Conservation (phyloP, 1,139 yeast species). For the Ogataea hybrid region DNA sequence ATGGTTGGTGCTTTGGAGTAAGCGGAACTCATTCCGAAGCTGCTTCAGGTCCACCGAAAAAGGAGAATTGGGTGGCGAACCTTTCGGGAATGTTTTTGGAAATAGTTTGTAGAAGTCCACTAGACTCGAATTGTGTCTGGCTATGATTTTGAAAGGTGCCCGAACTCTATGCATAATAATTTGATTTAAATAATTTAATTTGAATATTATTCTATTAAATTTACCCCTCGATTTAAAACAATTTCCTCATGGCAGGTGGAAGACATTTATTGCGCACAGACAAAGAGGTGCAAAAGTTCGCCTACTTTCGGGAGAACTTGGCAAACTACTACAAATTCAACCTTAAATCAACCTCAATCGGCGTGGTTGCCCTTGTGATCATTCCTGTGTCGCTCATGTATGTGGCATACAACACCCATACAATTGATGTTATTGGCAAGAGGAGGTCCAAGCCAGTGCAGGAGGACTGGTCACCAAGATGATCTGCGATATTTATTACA, state of each 20-base stretch:
- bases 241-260: conserved; percentile 32
- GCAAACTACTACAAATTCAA: conserved; percentile 33
- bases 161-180: not conserved
- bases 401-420: conserved; percentile 32
- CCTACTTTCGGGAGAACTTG: conserved; percentile 33
- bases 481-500: too few relatives aligned
- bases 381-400: conserved; percentile 35
- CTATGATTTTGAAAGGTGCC: not conserved
- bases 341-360: conserved; percentile 31
- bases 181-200: not conserved
- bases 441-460: conserved; percentile 32
- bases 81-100: conserved; percentile 70
- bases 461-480: not conserved
- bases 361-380: conserved; percentile 32
- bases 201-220: not conserved
- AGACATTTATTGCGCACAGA: conserved; percentile 33
- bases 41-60: conserved; percentile 54
- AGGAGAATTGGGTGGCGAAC: conserved; percentile 63
- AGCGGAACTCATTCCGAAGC: conserved; percentile 72
- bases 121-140: conserved; percentile 1
- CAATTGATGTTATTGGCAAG: conserved; percentile 25
- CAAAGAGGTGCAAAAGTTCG: conserved; percentile 32
- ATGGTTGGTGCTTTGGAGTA: conserved; percentile 70
- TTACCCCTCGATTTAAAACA: conserved; percentile 7
- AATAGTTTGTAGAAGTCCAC: conserved; percentile 52